These are phyloP conservation scores for Xerocomellus dryophilus DNA, from an alignment of 768 basidiomycete genomes.

Conservation along the genomic window DNA sequence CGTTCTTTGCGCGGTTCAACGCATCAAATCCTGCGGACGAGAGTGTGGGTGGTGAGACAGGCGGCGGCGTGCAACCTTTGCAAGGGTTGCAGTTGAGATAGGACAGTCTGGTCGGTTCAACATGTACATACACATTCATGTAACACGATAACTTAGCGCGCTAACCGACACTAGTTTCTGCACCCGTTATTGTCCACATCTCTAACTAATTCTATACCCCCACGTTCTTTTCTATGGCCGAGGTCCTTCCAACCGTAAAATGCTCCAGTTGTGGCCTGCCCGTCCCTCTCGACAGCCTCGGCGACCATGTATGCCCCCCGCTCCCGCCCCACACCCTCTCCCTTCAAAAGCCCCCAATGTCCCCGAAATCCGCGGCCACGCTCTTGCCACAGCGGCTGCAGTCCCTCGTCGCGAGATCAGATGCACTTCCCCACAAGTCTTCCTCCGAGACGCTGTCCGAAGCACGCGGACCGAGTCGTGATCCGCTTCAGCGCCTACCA, in stretches of 20 bases:
- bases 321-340: constrained; percentile 39
- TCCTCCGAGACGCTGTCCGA: constrained; percentile 8
- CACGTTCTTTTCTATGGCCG: constrained; percentile 33
- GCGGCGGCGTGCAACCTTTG: no score
- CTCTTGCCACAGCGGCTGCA: constrained; percentile 53
- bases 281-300: constrained; percentile 70
- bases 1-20: constrained; percentile 67
- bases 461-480: constrained; percentile 13
- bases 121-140: constrained; percentile 19
- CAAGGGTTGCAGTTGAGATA: not conserved
- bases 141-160: constrained; percentile 4
- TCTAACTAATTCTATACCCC: constrained; percentile 26
- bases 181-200: constrained; percentile 8
- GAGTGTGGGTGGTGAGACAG: not conserved
- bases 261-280: constrained; percentile 74
- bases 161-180: constrained; percentile 11
- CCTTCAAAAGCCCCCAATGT: constrained; percentile 33
- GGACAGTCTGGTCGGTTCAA: not conserved
- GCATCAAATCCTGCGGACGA: constrained; percentile 4
- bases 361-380: constrained; percentile 41
- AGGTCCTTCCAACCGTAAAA: constrained; percentile 77
- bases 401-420: constrained; percentile 37
- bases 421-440: constrained; percentile 5
- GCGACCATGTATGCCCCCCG: constrained; percentile 71
- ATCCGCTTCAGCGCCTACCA: constrained; percentile 27